Evolutionary conservation across 805 yeast species (phyloP).

Genomic region (Candida silvicultrix): DNA sequence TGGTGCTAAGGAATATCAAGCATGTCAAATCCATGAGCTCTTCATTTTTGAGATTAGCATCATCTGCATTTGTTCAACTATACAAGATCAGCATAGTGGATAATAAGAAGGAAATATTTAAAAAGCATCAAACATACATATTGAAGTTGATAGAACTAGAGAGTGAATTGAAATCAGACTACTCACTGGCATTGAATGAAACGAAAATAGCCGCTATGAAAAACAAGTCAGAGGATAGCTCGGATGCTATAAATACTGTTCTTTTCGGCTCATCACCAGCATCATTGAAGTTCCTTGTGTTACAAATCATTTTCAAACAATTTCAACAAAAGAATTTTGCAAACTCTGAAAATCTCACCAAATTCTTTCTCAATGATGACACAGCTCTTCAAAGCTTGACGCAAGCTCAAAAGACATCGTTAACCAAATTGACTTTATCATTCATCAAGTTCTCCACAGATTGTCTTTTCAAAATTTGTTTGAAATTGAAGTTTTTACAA

Average conservation of each 20-base stretch:
- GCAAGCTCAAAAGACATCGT: constrained; percentile 8
- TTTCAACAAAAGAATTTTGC: constrained; percentile 12
- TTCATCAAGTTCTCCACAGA: constrained; percentile 12
- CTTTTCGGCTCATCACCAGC: background rate
- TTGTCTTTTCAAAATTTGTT: constrained; percentile 12
- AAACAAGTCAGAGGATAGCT: background rate
- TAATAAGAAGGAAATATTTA: constrained; percentile 5
- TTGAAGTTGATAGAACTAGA: constrained; percentile 20
- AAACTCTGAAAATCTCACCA: constrained; percentile 1
- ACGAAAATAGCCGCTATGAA: background rate
- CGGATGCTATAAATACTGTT: constrained; percentile 1
- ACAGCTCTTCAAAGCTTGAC: background rate
- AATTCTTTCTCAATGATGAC: constrained; percentile 7
- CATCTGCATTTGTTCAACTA: constrained; percentile 17
- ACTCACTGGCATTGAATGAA: constrained; percentile 2
- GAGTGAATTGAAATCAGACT: constrained; percentile 4
- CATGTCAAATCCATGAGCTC: constrained; percentile 10
- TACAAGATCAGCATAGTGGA: constrained; percentile 10
- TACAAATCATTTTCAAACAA: constrained; percentile 17
- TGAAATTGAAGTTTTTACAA: constrained; percentile 17
- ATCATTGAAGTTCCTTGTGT: constrained; percentile 12
- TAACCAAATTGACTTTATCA: constrained; percentile 14
- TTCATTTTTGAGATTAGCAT: constrained; percentile 14
- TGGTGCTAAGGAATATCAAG: constrained; percentile 10
- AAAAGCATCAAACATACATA: constrained; percentile 16